Conservation (phyloP, 345 rosid species). For the Aquilaria sinensis region DNA sequence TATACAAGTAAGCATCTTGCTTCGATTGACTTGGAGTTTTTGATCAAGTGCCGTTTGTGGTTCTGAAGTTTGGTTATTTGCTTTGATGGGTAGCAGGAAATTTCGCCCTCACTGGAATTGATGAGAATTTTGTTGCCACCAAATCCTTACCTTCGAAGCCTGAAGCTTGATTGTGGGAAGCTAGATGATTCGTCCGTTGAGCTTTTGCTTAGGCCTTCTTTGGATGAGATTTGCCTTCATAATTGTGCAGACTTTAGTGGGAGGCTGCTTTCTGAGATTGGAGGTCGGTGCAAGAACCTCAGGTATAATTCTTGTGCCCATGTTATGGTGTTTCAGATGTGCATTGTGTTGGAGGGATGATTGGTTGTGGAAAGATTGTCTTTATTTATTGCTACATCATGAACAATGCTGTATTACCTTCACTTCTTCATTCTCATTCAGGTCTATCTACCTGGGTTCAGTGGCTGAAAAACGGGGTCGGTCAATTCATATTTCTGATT, state of each 20-base stretch:
- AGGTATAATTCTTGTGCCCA: conserved; percentile 34
- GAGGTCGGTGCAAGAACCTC: conserved; percentile 54
- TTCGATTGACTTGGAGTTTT: background rate
- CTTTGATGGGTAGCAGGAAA: conserved; percentile 31
- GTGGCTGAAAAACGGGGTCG: conserved; percentile 82
- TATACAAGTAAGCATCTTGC: background rate
- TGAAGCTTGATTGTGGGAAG: conserved; percentile 73
- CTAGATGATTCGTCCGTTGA: conserved; percentile 60
- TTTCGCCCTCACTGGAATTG: conserved; percentile 47
- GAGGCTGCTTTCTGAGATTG: conserved; percentile 71
- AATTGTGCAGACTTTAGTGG: conserved; percentile 78
- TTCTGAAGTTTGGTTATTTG: too few relatives aligned
- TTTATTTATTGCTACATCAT: background rate
- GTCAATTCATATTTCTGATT: conserved; percentile 53
- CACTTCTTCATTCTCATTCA: conserved; percentile 23
- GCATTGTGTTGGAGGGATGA: background rate
- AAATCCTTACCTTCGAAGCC: conserved; percentile 57
- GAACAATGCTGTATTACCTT: conserved; percentile 13
- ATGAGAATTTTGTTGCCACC: conserved; percentile 63
- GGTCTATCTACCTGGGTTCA: conserved; percentile 75
- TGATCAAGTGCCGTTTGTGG: too few relatives aligned
- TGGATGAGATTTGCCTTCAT: conserved; percentile 59
- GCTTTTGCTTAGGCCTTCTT: conserved; percentile 49
- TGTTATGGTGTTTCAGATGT: background rate
- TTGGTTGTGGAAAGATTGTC: background rate